Base-by-base conservation (phyloP, 352 stramenopile genomes). In the Phytophthora constricta region DNA sequence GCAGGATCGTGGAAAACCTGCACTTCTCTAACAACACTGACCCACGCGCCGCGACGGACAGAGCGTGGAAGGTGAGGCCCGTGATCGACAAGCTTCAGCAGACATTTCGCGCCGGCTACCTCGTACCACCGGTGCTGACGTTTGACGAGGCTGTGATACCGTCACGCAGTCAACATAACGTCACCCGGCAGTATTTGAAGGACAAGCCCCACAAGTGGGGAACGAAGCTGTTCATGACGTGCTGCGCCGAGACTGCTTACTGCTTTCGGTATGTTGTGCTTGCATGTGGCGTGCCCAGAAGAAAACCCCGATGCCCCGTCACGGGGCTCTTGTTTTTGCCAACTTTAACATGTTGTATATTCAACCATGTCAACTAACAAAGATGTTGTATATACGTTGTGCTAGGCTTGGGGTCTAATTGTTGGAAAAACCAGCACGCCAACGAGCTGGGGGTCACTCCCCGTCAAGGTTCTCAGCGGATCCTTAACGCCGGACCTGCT, bases 161-260 rank as follows among this genome's bases (percentile, higher is more conserved):
- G 13, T 63, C 45, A 1, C 5, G 46, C 16, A 69, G 47, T 27
- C 28, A 39, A 4, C 25, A 47, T 28, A 70, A 65, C 13, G n/a
- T 58, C 1, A 70, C 27, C 4, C 4, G 62, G 0, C 54, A 59
- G 19, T 70, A 45, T 26, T 39, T 51, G 39, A 69, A 63, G 23
- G 61, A 63, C 16, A 69, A 69, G 2, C 62, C 62, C 19, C 56
- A 70, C 41, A 70, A 64, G 4, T 70, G 53, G 54, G 54, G 62
- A 0, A 65, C 62, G 1, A 70, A 70, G 55, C 0, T 70, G 13
- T 65, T 60, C 17, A 56, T 70, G 54, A 71, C 48, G 0, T 71
- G 63, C 20, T 66, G 56, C 31, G 45, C 64, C 8, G 39, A 51
- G 2, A 71, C 63, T 0, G 19, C 57, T 0, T 67, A 67, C 22